Evolutionary conservation across 345 rosid genomes (phyloP).

Genomic region (Barbarea vulgaris): DNA sequence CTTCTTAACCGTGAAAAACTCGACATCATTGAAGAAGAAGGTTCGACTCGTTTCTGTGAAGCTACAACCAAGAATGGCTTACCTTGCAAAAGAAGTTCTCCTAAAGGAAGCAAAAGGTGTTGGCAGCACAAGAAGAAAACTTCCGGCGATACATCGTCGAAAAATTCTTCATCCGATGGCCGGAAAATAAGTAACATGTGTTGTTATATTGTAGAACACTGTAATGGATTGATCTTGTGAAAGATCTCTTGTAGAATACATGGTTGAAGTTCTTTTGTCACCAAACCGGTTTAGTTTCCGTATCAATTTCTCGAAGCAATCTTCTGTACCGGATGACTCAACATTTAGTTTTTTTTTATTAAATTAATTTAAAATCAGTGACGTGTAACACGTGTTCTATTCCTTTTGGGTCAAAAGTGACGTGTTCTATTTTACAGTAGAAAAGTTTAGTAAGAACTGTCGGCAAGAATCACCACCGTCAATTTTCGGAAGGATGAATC

Average conservation of each 20-base stretch:
- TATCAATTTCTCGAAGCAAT: neutral
- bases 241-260: too few species aligned
- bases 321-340: neutral
- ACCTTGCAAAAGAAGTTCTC: constrained; percentile 49
- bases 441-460: constrained; percentile 14
- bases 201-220: too few species aligned
- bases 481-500: neutral
- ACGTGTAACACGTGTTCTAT: neutral
- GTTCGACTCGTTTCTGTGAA: constrained; percentile 45
- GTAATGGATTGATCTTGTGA: too few species aligned
- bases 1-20: constrained; percentile 21
- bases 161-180: too few species aligned
- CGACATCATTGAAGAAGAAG: neutral
- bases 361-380: neutral
- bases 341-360: neutral
- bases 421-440: neutral
- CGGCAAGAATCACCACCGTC: constrained; percentile 19
- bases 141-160: too few species aligned
- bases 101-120: constrained; percentile 52
- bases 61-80: constrained; percentile 52
- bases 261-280: neutral
- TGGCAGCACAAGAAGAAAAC: constrained; percentile 59
- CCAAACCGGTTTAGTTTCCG: neutral
- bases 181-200: too few species aligned
- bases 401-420: neutral